These are phyloP conservation scores for Lobosporangium transversale DNA, from an alignment of 192 early-diverging fungal genomes.

Conservation along the genomic window DNA sequence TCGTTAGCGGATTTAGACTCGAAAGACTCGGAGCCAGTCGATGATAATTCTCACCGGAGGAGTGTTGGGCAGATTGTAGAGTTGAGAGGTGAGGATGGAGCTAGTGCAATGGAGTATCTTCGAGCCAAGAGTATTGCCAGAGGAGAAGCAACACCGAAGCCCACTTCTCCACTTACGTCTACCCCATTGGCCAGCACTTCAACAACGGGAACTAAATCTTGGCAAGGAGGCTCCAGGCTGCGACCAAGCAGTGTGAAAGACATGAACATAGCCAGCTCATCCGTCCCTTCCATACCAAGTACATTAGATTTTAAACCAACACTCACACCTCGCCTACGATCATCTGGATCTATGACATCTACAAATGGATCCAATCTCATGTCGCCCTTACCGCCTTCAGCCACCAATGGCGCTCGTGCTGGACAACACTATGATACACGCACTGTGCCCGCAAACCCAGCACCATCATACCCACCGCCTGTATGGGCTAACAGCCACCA, in stretches of 20 bases:
- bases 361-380: not conserved
- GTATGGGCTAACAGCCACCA: not conserved
- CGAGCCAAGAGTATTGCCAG: conserved; percentile 22
- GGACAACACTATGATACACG: not conserved
- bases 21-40: not conserved
- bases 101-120: conserved; percentile 31
- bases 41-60: conserved; percentile 8
- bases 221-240: conserved; percentile 4
- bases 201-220: not conserved
- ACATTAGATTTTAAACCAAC: conserved; percentile 5
- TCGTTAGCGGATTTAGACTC: not conserved
- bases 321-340: conserved; percentile 10
- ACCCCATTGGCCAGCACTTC: not conserved
- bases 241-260: conserved; percentile 14
- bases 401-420: not conserved
- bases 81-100: conserved; percentile 24
- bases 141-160: not conserved
- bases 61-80: conserved; percentile 39
- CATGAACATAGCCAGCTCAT: not conserved
- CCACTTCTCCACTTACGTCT: not conserved
- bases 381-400: not conserved
- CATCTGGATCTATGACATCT: not conserved
- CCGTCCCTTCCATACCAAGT: conserved; percentile 8
- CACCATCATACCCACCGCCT: not conserved
- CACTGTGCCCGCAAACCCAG: not conserved